Evolutionary conservation across 768 basidiomycete genomes (phyloP).

Genomic region (Agaricus blazei): DNA sequence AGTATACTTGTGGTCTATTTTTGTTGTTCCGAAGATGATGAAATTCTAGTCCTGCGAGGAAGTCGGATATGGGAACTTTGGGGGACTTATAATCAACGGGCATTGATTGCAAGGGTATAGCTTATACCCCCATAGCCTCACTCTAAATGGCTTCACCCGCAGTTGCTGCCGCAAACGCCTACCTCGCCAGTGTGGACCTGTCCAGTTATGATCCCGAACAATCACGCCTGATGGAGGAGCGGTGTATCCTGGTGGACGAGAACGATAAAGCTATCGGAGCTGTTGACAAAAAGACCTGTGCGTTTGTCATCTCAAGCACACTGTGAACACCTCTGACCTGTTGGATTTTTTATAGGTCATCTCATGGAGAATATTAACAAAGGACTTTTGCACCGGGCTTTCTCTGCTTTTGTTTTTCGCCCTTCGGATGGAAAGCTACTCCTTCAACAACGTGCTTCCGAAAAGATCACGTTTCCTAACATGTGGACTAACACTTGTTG

Average conservation of each 20-base stretch:
- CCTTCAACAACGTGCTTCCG: constrained; percentile 91
- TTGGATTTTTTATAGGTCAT: constrained; percentile 56
- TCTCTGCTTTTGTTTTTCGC: constrained; percentile 95
- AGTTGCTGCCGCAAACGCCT: constrained; percentile 53
- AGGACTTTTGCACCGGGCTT: constrained; percentile 94
- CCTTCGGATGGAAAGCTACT: constrained; percentile 91
- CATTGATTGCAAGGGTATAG: no score
- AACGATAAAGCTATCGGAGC: constrained; percentile 82
- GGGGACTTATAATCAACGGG: no score
- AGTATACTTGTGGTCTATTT: not conserved
- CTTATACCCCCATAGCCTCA: no score
- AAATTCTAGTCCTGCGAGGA: no score
- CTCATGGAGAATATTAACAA: constrained; percentile 95
- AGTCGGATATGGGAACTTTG: no score
- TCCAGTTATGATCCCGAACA: constrained; percentile 88
- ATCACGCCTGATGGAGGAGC: constrained; percentile 92
- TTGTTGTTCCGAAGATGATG: not conserved
- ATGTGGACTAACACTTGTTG: constrained; percentile 99
- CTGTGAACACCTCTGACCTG: not conserved
- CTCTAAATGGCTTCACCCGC: constrained; percentile 53
- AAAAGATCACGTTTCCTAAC: constrained; percentile 98
- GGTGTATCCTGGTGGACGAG: constrained; percentile 89
- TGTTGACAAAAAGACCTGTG: constrained; percentile 95
- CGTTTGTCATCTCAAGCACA: constrained; percentile 20
- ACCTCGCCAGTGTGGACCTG: constrained; percentile 72